phyloP scores from a whole-genome alignment of 352 stramenopile species.

The Phytophthora syringae region DNA sequence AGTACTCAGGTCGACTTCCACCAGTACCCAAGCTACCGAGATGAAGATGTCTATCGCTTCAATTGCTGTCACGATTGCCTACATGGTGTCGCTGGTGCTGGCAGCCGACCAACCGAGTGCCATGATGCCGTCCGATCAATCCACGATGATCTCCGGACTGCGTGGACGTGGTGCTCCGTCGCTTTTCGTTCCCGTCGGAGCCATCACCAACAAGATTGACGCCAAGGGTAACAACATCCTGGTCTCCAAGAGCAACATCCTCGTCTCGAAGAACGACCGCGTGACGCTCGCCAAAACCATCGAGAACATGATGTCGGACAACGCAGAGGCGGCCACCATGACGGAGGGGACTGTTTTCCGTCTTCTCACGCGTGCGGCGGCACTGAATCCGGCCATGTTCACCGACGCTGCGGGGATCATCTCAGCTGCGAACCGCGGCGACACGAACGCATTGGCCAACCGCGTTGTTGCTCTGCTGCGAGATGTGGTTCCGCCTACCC shows the following conservation, averaged over 20 bases:
- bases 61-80: conserved; percentile 6
- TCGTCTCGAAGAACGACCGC: conserved; percentile 10
- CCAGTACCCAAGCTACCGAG: background rate
- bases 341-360: conserved; percentile 3
- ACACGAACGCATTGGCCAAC: conserved; percentile 10
- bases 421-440: conserved; percentile 8
- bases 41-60: conserved; percentile 9
- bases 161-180: background rate
- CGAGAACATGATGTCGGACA: conserved; percentile 8
- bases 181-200: background rate
- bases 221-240: background rate
- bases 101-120: conserved; percentile 12
- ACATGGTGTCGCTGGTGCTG: conserved; percentile 7
- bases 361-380: conserved; percentile 5
- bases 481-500: conserved; percentile 3
- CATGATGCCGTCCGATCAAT: conserved; percentile 1
- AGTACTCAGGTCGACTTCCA: background rate
- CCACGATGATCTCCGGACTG: background rate
- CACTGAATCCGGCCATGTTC: conserved; percentile 2
- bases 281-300: conserved; percentile 18
- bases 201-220: background rate
- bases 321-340: background rate
- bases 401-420: conserved; percentile 16
- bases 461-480: conserved; percentile 10
- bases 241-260: background rate